These are phyloP conservation scores for Candida quercuum DNA, from an alignment of 805 yeast species.

Conservation along the genomic window DNA sequence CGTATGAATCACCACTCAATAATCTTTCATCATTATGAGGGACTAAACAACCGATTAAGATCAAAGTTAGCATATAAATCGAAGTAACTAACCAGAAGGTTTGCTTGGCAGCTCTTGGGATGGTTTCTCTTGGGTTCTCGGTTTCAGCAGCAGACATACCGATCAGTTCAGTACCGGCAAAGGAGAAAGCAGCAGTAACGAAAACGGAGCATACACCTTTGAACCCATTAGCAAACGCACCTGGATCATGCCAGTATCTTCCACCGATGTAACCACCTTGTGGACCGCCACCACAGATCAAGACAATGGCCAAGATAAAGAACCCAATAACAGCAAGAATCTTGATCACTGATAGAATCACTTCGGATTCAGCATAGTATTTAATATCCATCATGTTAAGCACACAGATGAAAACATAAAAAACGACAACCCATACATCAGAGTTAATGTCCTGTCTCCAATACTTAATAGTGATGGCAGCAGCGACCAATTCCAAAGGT, in stretches of 20 bases:
- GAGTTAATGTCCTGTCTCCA: constrained; percentile 42
- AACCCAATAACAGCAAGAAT: constrained; percentile 61
- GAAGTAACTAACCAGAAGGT: constrained; percentile 50
- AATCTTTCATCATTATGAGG: constrained; percentile 45
- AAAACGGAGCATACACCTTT: constrained; percentile 49
- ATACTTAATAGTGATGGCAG: constrained; percentile 47
- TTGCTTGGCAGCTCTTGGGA: constrained; percentile 52
- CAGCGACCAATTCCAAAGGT: constrained; percentile 48
- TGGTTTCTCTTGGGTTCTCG: constrained; percentile 46
- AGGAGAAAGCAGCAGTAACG: constrained; percentile 47
- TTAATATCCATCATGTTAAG: constrained; percentile 50
- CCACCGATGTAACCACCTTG: constrained; percentile 42
- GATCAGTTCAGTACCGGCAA: constrained; percentile 63
- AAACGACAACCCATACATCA: constrained; percentile 44
- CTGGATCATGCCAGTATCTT: constrained; percentile 46
- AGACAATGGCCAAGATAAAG: constrained; percentile 47
- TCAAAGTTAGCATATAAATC: constrained; percentile 53
- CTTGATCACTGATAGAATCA: constrained; percentile 60
- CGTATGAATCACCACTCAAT: constrained; percentile 50
- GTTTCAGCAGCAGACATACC: constrained; percentile 52
- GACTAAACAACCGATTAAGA: constrained; percentile 57
- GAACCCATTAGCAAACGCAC: constrained; percentile 55
- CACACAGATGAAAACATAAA: constrained; percentile 38
- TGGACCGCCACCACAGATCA: constrained; percentile 57
- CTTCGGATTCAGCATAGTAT: constrained; percentile 51